Evolutionary conservation across 2,329 filamentous ascomycete genomes (phyloP).

Genomic region (Alternaria postmessia): DNA sequence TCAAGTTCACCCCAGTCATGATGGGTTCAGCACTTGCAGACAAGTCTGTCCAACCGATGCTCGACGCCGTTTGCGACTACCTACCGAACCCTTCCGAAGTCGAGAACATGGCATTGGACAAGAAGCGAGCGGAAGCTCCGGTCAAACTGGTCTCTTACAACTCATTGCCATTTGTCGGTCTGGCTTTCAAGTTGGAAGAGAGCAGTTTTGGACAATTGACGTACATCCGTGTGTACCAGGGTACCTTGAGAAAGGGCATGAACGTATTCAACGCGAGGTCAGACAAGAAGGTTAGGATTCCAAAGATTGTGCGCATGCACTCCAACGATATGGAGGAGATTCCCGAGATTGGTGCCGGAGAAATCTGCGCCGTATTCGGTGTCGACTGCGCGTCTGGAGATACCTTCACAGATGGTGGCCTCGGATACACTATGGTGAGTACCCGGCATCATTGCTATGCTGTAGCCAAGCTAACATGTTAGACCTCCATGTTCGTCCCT

Average conservation of each 20-base stretch:
- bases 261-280: slow-evolving; percentile 93
- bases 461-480: slow-evolving; percentile 20
- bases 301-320: slow-evolving; percentile 98
- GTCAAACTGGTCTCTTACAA: slow-evolving; percentile 94
- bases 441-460: not conserved
- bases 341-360: slow-evolving; percentile 87
- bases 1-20: slow-evolving; percentile 92
- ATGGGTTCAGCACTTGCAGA: slow-evolving; percentile 97
- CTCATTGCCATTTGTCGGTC: slow-evolving; percentile 88
- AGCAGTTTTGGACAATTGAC: slow-evolving; percentile 98
- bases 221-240: slow-evolving; percentile 98
- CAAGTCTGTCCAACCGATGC: slow-evolving; percentile 94
- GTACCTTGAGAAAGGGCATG: slow-evolving; percentile 83
- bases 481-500: slow-evolving; percentile 93
- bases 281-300: slow-evolving; percentile 95
- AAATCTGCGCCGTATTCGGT: slow-evolving; percentile 98
- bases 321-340: slow-evolving; percentile 99
- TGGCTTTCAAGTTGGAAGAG: slow-evolving; percentile 99
- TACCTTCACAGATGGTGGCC: slow-evolving; percentile 92
- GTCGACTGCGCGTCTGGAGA: slow-evolving; percentile 98
- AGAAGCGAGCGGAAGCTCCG: slow-evolving; percentile 75
- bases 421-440: slow-evolving; percentile 85
- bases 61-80: slow-evolving; percentile 95
- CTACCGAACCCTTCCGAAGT: slow-evolving; percentile 91
- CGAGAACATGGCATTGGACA: slow-evolving; percentile 87